phyloP scores from a whole-genome alignment of 2,329 filamentous ascomycete species.

The Penicillium sp. region DNA sequence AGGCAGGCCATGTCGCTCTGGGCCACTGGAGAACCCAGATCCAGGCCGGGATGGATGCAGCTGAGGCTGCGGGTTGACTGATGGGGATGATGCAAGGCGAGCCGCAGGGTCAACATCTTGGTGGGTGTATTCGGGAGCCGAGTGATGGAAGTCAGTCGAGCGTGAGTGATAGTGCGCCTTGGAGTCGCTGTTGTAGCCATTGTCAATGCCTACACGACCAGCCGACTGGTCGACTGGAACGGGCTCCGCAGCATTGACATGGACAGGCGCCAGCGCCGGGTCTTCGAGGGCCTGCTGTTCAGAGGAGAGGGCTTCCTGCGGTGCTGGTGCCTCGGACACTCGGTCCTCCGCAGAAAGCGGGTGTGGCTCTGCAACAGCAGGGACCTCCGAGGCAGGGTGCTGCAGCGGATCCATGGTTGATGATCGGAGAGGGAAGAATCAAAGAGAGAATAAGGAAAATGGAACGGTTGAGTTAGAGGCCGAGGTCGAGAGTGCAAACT shows the following conservation, averaged over 20 bases:
- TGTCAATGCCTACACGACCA: conserved; percentile 29
- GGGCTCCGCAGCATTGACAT: conserved; percentile 33
- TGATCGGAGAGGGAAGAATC: background rate
- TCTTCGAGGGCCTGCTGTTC: conserved; percentile 27
- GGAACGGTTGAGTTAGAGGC: background rate
- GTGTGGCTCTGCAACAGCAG: conserved; percentile 27
- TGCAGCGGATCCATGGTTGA: conserved; percentile 33
- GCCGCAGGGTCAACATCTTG: conserved; percentile 51
- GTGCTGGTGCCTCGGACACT: conserved; percentile 12
- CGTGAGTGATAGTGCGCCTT: conserved; percentile 53
- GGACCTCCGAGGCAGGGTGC: conserved; percentile 22
- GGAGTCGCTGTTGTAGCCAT: conserved; percentile 49
- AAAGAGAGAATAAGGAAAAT: background rate
- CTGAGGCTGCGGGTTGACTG: conserved; percentile 43
- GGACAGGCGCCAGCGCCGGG: conserved; percentile 25
- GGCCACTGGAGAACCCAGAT: conserved; percentile 52
- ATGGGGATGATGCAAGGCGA: conserved; percentile 45
- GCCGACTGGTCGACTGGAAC: conserved; percentile 42
- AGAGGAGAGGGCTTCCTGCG: conserved; percentile 9
- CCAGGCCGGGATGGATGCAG: conserved; percentile 48
- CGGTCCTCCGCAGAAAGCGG: conserved; percentile 16
- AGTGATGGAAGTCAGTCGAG: conserved; percentile 36
- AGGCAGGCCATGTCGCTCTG: conserved; percentile 50
- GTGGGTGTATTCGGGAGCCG: conserved; percentile 42
- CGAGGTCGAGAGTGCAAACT: conserved; percentile 20